Conservation (phyloP, 495 filamentous ascomycete species). For the Aspergillus biplanus region DNA sequence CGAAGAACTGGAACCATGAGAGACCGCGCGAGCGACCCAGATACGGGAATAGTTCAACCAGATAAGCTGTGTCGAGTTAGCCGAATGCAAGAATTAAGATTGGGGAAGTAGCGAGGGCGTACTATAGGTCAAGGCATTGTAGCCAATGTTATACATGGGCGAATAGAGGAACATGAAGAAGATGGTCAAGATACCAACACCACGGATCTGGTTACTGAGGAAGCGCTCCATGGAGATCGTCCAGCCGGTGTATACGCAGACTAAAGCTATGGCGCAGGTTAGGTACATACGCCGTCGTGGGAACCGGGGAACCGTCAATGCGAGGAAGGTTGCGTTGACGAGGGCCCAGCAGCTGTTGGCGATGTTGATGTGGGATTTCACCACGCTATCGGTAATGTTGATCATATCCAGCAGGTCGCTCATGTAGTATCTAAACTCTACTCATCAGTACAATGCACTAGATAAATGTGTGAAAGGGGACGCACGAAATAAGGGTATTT, state of each 20-base stretch:
- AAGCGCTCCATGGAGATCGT: constrained; percentile 61
- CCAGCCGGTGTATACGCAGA: constrained; percentile 61
- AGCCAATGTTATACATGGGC: constrained; percentile 69
- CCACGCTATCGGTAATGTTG: constrained; percentile 51
- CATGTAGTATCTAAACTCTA: constrained; percentile 52
- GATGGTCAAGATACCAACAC: constrained; percentile 54
- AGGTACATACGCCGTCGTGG: constrained; percentile 63
- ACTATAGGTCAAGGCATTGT: constrained; percentile 71
- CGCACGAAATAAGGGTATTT: constrained; percentile 62
- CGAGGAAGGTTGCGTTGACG: constrained; percentile 52
- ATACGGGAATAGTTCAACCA: constrained; percentile 68
- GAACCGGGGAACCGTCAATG: constrained; percentile 56
- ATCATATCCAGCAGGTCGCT: constrained; percentile 53
- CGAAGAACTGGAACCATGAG: constrained; percentile 65
- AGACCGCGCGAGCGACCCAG: constrained; percentile 64
- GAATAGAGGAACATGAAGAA: constrained; percentile 68
- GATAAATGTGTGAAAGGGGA: not conserved
- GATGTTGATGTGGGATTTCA: constrained; percentile 60
- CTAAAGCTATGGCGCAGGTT: constrained; percentile 52
- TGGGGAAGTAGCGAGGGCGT: constrained; percentile 18
- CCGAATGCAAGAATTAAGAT: constrained; percentile 19
- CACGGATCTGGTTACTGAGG: constrained; percentile 41
- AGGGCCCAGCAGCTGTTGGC: constrained; percentile 61
- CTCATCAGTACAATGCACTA: not conserved
- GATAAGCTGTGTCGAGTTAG: constrained; percentile 44